Conservation (phyloP, 2,329 filamentous ascomycete species). For the Pyrenochaeta sp. region DNA sequence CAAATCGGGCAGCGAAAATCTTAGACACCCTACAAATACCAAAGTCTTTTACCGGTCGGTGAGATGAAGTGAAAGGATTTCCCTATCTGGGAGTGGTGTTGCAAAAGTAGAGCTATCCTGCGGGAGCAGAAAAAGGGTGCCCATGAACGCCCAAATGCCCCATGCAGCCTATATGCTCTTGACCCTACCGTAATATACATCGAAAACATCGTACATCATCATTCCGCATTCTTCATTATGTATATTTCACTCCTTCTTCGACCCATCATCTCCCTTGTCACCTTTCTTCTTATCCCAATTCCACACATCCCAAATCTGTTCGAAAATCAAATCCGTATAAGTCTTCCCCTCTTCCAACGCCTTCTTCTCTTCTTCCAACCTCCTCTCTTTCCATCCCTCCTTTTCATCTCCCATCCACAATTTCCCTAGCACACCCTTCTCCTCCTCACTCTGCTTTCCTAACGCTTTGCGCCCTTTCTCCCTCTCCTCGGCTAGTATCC, state of each 20-base stretch:
- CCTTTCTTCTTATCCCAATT: slow-evolving; percentile 53
- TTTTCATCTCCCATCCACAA: slow-evolving; percentile 53
- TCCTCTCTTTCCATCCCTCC: slow-evolving; percentile 56
- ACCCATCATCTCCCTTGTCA: slow-evolving; percentile 27
- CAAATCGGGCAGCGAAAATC: not conserved
- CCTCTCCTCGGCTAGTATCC: slow-evolving; percentile 49
- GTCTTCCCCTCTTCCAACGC: slow-evolving; percentile 50
- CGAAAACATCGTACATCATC: not conserved
- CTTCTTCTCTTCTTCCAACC: slow-evolving; percentile 56
- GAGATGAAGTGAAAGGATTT: not conserved
- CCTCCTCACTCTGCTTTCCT: slow-evolving; percentile 38
- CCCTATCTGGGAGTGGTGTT: not conserved
- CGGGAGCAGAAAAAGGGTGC: not conserved
- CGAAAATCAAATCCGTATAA: slow-evolving; percentile 54
- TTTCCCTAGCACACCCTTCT: slow-evolving; percentile 41
- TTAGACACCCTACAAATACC: not conserved
- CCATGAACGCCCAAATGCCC: not conserved
- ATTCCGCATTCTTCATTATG: not conserved
- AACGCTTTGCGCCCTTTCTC: slow-evolving; percentile 46
- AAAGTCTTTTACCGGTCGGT: not conserved
- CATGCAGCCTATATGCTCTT: not conserved
- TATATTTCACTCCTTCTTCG: slow-evolving; percentile 31
- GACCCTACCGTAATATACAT: not conserved
- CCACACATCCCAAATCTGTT: slow-evolving; percentile 59
- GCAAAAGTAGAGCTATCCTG: not conserved